Base-by-base conservation (phyloP, 192 early-diverging fungal species). In the Backusella liffmaniae region DNA sequence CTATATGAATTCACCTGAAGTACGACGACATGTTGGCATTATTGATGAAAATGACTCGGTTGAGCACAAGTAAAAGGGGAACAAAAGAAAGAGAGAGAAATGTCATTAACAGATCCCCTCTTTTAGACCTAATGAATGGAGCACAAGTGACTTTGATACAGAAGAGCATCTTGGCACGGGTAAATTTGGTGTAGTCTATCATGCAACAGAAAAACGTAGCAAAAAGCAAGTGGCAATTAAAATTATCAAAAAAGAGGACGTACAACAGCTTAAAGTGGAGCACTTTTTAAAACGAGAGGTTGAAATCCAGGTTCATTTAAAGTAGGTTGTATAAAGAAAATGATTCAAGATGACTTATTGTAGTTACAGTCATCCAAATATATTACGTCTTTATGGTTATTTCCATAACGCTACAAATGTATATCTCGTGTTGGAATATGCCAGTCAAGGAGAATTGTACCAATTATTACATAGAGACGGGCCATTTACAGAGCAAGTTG, bases 391-490 rank as follows among this genome's bases (percentile, higher is more conserved):
- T 30, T 97, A 92, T 76, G 96, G 95, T 3, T 98, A 97, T 80
- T 99, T 99, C 80, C 93, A 98, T 84, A 96, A 98, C 73, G 82
- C 88, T 37, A 93, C 93, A 72, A 90, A 92, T 37, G 92, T 99
- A 2, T 98, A 95, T 76, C 77, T 99, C 74, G 95, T 99, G 29
- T 86, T 99, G 8, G 97, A 99, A 77, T 98, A 96, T 81, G 96
- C 95, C 6, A 87, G 93, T 16, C 84, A 91, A 37, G 96, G 96
- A 10, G 96, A 97, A 74, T 78, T 99, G 74, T 98, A 96, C 88
- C 93, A 92, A 77, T 82, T 89, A 46, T 82, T 99, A 59, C 81
- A 87, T 75, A 90, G 91, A 76, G 75, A 88, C 26, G 83, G 80
- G 13, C 83, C 85, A 65, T 96, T 99, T 75, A 76, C 84, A 66